phyloP scores from a whole-genome alignment of 305 asterid genomes.

The Solanum hybrid region DNA sequence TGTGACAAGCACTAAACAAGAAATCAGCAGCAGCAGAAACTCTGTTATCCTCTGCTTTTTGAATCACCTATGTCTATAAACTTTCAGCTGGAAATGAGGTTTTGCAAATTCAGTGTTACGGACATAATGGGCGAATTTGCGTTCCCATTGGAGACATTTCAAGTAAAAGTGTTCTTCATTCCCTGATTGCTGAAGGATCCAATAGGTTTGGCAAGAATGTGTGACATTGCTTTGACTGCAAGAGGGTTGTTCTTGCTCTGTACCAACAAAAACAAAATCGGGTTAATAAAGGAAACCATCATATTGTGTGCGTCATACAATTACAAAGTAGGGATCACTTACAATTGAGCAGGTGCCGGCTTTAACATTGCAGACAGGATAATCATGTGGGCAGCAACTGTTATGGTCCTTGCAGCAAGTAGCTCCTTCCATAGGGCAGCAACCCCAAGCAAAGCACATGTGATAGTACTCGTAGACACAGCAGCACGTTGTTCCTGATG shows the following conservation, averaged over 20 bases:
- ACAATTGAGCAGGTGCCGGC: conserved; percentile 78
- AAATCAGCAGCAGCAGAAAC: conserved; percentile 1
- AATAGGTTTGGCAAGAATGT: conserved; percentile 50
- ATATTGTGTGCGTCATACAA: background rate
- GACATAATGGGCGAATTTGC: background rate
- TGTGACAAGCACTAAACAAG: background rate
- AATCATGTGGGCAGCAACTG: conserved; percentile 92
- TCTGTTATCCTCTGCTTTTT: background rate
- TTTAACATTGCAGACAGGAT: conserved; percentile 58
- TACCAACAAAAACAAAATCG: background rate
- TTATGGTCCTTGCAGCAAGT: conserved; percentile 79
- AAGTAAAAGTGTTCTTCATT: conserved; percentile 32
- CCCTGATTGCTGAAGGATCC: conserved; percentile 26
- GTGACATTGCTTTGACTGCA: conserved; percentile 64
- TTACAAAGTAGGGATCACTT: conserved; percentile 11
- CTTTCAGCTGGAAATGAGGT: background rate
- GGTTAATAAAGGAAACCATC: background rate
- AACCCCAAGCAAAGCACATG: conserved; percentile 73
- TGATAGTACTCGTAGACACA: conserved; percentile 38
- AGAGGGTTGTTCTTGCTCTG: conserved; percentile 75
- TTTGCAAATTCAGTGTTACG: background rate
- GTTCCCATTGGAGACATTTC: background rate
- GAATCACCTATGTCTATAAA: background rate
- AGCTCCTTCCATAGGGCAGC: conserved; percentile 88
- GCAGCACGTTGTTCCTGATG: conserved; percentile 70